Conservation (phyloP, 2,329 filamentous ascomycete species). For the Pestalotiopsis sp. region DNA sequence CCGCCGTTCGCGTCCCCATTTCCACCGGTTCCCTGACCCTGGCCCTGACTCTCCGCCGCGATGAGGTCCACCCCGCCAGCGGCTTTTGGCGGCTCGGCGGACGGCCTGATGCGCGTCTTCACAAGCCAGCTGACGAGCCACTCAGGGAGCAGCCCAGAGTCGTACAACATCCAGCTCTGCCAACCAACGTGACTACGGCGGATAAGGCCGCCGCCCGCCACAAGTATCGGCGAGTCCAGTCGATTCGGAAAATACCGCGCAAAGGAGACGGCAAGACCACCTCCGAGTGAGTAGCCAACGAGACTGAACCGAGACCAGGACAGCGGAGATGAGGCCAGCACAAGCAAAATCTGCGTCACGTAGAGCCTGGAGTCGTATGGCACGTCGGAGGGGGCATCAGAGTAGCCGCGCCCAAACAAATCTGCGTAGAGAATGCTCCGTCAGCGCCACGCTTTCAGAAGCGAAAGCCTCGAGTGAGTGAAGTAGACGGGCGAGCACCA, state of each 20-base stretch:
- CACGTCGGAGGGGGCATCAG: constrained; percentile 65
- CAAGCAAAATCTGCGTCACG: constrained; percentile 66
- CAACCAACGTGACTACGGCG: constrained; percentile 64
- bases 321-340: constrained; percentile 64
- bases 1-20: constrained; percentile 42
- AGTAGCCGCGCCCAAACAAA: constrained; percentile 78
- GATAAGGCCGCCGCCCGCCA: constrained; percentile 72
- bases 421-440: constrained; percentile 44
- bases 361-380: constrained; percentile 68
- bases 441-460: neutral
- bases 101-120: constrained; percentile 33
- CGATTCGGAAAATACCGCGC: constrained; percentile 68
- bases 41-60: constrained; percentile 25
- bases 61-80: constrained; percentile 21
- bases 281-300: constrained; percentile 80
- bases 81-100: constrained; percentile 4
- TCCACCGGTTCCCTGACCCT: constrained; percentile 21
- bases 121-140: constrained; percentile 55
- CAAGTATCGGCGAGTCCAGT: constrained; percentile 64
- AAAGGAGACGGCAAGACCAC: constrained; percentile 73
- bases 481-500: constrained; percentile 32
- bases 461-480: neutral
- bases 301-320: constrained; percentile 69
- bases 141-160: constrained; percentile 61
- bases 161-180: constrained; percentile 66